Evolutionary conservation across 495 filamentous ascomycete species (phyloP), one percentile per base, ranked within the genome.

Genomic region (Astrocystis sublimbata): DNA sequence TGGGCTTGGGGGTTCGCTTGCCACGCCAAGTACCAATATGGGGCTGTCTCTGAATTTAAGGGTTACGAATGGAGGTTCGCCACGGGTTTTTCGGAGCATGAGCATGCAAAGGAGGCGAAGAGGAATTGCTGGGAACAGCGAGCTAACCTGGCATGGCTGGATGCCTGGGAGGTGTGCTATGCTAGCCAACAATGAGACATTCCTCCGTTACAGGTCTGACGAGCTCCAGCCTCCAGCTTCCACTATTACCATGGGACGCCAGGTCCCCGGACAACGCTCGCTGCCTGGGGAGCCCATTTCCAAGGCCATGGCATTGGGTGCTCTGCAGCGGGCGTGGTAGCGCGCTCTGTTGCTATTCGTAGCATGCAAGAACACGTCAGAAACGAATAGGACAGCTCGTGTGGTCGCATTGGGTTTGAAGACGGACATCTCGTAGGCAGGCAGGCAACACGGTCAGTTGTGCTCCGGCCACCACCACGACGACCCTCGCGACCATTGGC

Each of bases 301-400:
- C 60, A 46, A 42, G 41, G 47, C 60, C 60, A 62, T 42, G 60
- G 60, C 42, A 62, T 62, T 62, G 60, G 60, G 60, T 24, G 60
- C 55, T 49, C 40, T 46, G 50, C 30, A 17, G 60, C 51, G 51
- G n/a, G 38, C 51, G 50, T 51, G 50, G 51, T 56, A 41, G 40
- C 23, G 41, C 60, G 24, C 42, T 40, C 46, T 45, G 23, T 31
- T 24, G n/a, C 43, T 62, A 55, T 49, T 47, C 42, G 51, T 41
- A 47, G 50, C 28, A 59, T 59, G 60, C 43, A 46, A 51, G 58
- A 51, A 47, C 60, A 62, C 60, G 60, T 62, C 60, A 62, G 60
- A 62, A 62, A 45, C 10, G 43, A 59, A 49, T 24, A n/a, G 33
- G 31, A 33, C 43, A 13, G 15, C 31, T 17, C 40, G 30, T 50